Evolutionary conservation across 768 basidiomycete species (phyloP), one percentile per base, ranked within the genome.

Genomic region (Rhodotorula taiwanensis): DNA sequence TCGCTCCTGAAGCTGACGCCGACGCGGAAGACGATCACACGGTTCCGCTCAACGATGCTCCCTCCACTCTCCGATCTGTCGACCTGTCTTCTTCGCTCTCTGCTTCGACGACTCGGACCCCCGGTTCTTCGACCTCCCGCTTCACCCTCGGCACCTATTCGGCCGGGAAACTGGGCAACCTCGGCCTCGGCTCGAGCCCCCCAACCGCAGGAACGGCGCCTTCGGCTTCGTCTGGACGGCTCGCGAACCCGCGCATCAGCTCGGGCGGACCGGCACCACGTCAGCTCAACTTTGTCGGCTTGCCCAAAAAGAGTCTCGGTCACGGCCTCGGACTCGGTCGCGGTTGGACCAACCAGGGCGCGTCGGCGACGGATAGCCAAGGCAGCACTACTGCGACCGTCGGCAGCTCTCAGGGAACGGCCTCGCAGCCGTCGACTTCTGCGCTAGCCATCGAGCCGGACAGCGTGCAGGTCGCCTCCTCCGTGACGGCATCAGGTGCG

Each of bases 241-340:
- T 58, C 42, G 23, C 49, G 13, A 27, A 39, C 31, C 23, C 21
- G 1, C 59, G 66, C 20, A 43, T 48, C 34, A 62, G 61, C 43
- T 59, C 51, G 11, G 62, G 61, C 43, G 66, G 66, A 21, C 43
- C 27, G 21, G 58, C 53, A 39, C 49, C 61, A 10, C 60, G 62
- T 8, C 52, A 52, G 34, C 30, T 69, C 48, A 64, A 69, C 56
- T 69, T 69, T 41, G 67, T 64, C 36, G 67, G 67, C 9, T 34
- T 64, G 4, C 59, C 67, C 23, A 69, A 64, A 56, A 69, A 69
- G 62, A 64, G 62, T 25, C 48, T 69, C 42, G 62, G 62, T 4
- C 52, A 58, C 14, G 51, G 47, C 9, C 49, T 60, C n/a, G 58
- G 50, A 15, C 52, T 62, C 33, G 62, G 62, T 0, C 31, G 66